Evolutionary conservation across 2,329 filamentous ascomycete genomes (phyloP).

Genomic region (Fusarium sp.): DNA sequence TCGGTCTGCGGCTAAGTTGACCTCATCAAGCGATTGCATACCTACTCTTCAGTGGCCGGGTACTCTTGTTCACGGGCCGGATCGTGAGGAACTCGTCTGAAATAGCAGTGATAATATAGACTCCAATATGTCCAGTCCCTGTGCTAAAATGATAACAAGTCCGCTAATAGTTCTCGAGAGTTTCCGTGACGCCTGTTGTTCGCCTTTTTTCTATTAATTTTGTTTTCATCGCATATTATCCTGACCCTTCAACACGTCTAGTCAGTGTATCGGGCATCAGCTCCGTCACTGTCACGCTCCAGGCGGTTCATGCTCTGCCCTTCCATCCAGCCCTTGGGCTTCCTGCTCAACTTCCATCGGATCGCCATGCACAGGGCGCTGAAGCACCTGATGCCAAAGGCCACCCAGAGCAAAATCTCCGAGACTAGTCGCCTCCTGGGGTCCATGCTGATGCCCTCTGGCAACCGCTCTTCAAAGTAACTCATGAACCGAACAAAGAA

Average conservation of each 20-base stretch:
- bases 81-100: too few species aligned
- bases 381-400: slow-evolving; percentile 34
- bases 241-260: slow-evolving; percentile 14
- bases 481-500: slow-evolving; percentile 39
- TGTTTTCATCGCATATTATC: neutral
- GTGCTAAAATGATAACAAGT: neutral
- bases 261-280: slow-evolving; percentile 37
- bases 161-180: neutral
- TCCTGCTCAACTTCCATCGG: slow-evolving; percentile 46
- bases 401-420: slow-evolving; percentile 42
- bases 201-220: neutral
- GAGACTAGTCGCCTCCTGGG: slow-evolving; percentile 29
- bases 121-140: too few species aligned
- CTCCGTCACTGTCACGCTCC: slow-evolving; percentile 26
- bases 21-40: neutral
- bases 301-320: slow-evolving; percentile 40
- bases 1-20: neutral
- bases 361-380: slow-evolving; percentile 42
- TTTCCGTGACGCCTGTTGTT: neutral
- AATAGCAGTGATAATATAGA: too few species aligned
- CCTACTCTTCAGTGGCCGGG: too few species aligned
- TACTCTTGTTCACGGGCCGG: too few species aligned
- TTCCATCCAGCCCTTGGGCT: slow-evolving; percentile 45
- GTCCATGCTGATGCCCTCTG: slow-evolving; percentile 46
- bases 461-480: slow-evolving; percentile 41